phyloP scores from a whole-genome alignment of 148 eudicot genomes.

The Camellia japonica region DNA sequence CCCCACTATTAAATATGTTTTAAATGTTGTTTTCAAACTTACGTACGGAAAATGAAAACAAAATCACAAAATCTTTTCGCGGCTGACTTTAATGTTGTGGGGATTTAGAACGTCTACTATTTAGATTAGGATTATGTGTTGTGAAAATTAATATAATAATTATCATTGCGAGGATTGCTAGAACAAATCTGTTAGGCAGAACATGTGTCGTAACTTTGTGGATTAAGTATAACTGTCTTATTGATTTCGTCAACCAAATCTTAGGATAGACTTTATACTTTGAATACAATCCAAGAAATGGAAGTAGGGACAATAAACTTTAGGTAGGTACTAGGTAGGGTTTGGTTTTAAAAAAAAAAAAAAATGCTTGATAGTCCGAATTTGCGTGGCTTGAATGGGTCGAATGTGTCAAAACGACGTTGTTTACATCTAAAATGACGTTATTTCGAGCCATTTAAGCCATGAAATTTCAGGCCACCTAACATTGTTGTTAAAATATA shows the following conservation, averaged over 20 bases:
- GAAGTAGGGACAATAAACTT: not conserved
- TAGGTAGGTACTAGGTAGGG: not conserved
- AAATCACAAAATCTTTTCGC: too few species aligned
- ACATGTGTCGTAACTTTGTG: not conserved
- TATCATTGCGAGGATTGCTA: not conserved
- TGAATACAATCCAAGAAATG: not conserved
- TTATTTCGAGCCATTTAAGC: not conserved
- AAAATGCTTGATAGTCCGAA: too few species aligned
- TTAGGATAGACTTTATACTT: not conserved
- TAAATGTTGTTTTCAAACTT: too few species aligned
- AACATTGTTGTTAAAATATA: not conserved
- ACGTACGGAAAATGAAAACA: too few species aligned
- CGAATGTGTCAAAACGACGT: too few species aligned
- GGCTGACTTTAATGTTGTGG: too few species aligned
- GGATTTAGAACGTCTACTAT: too few species aligned
- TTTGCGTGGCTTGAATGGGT: too few species aligned
- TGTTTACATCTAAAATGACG: too few species aligned
- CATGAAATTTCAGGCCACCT: not conserved
- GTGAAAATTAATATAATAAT: not conserved
- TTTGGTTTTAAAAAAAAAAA: not conserved
- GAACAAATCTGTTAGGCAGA: not conserved
- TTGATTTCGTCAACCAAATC: not conserved
- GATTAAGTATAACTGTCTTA: too few species aligned
- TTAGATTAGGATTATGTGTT: not conserved
- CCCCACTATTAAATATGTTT: too few species aligned